Base-by-base conservation (phyloP, 2,329 filamentous ascomycete species). In the Blumeriella jaapii region DNA sequence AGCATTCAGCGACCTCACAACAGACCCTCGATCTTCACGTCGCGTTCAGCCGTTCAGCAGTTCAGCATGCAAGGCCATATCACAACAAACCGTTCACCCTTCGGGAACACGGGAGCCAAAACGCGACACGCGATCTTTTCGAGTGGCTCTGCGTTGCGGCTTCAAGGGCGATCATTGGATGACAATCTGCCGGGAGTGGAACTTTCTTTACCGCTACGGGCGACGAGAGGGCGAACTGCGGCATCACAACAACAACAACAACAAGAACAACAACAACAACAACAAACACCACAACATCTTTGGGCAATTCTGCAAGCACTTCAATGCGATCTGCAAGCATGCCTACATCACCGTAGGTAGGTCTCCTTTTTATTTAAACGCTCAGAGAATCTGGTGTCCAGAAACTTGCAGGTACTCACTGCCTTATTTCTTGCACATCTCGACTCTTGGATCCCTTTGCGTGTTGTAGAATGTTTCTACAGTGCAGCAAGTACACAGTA, bases 1-100 rank as follows among this genome's bases (percentile, higher is more conserved):
- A 39, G 36, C 26, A 7, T 17, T 28, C 19, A 26, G 33, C 14
- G 37, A 27, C 38, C 40, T 22, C 20, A 31, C 30, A 24, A 28
- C 20, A 29, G 37, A 33, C 44, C 36, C n/a, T n/a, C n/a, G n/a
- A n/a, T n/a, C n/a, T n/a, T 34, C 44, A 42, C 39, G 48, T 49
- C 49, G 49, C 49, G 49, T 36, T 23, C 24, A 24, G 18, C 24
- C 11, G 19, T 24, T 24, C 35, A 25, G 39, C 26, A 45, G 46
- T 47, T 46, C 49, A 48, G 49, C 43, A 42, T 39, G 40, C 42
- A 38, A 37, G 43, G 38, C 43, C 40, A 40, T 15, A 52, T 45
- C 49, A 49, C 47, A 54, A 54, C 51, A 53, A 54, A 38, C 34
- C 40, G 25, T 51, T 50, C 51, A 49, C 51, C 50, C 39, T 51